Base-by-base conservation (phyloP, 345 rosid genomes). In the Bruguiera parviflora region DNA sequence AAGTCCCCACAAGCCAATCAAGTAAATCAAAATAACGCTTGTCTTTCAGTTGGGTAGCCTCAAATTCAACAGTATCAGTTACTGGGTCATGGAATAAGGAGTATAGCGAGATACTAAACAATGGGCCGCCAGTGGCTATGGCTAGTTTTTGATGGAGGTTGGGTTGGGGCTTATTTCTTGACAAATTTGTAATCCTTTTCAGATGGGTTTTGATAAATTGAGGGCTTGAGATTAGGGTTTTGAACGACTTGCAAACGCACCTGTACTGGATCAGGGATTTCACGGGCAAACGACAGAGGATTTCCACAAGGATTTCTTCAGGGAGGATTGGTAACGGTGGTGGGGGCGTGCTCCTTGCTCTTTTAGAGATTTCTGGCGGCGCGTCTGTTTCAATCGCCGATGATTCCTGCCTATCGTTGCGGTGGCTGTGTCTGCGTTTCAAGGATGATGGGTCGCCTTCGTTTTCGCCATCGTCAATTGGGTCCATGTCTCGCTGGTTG, bases 191-290 rank as follows among this genome's bases (percentile, higher is more conserved):
- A 53, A 58, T 28, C 28, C 21, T 57, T 22, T 20, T 29, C 13
- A 61, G 59, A 47, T 69, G 73, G 24, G 46, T 32, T 31, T 51
- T 61, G 22, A 60, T 49, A 28, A 69, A 69, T 8, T 69, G 16
- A n/a, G 49, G 28, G 18, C 29, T 33, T 31, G 73, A 61, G 51
- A 70, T 32, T 15, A 70, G 47, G 66, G 73, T 11, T 29, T 51
- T 51, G 31, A 61, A 71, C 25, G 56, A 32, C 53, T 62, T 76
- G 60, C 63, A 66, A 51, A 76, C 75, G 25, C 72, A 66, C 32
- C 43, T 66, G 69, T 5, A 32, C 35, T 32, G 35, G 35, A 32
- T 32, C 35, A 32, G 35, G 11, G 68, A 22, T 57, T 61, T 76
- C 19, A 37, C 61, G 0, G 75, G 79, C 3, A 76, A 39, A 1